Conservation (phyloP, 768 basidiomycete species). For the Pholiota microspora region DNA sequence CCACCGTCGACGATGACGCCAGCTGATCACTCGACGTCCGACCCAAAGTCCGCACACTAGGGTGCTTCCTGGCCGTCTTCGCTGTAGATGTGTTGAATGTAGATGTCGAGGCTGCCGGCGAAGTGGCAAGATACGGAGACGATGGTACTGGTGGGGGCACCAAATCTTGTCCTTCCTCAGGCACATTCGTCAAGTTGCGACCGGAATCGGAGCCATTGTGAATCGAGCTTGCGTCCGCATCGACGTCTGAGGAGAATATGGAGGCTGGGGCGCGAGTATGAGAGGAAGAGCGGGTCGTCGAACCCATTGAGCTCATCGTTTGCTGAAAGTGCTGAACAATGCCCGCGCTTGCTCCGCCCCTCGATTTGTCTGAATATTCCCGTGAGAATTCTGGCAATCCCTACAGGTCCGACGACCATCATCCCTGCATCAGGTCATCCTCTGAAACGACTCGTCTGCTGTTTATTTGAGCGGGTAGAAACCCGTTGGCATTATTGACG, state of each 20-base stretch:
- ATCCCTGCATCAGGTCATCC: not conserved
- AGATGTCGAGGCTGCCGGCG: constrained; percentile 19
- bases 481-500: too few relatives aligned
- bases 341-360: not conserved
- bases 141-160: constrained; percentile 15
- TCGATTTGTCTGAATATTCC: constrained; percentile 1
- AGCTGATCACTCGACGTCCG: constrained; percentile 23
- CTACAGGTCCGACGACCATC: not conserved
- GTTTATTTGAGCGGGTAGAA: too few relatives aligned
- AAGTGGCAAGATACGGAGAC: constrained; percentile 17
- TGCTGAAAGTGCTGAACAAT: not conserved
- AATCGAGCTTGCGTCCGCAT: constrained; percentile 10
- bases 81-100: constrained; percentile 10
- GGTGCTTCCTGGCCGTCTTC: constrained; percentile 20
- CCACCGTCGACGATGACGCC: constrained; percentile 16
- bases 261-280: constrained; percentile 9
- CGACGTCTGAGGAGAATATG: constrained; percentile 6
- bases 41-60: constrained; percentile 36
- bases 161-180: constrained; percentile 19
- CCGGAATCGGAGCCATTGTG: constrained; percentile 7
- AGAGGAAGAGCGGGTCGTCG: constrained; percentile 7
- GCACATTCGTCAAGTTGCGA: constrained; percentile 21
- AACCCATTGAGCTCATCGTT: constrained; percentile 10
- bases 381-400: constrained; percentile 5
- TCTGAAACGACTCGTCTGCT: not conserved